Base-by-base conservation (phyloP, 2,329 filamentous ascomycete species). In the Elsinoe batatas region DNA sequence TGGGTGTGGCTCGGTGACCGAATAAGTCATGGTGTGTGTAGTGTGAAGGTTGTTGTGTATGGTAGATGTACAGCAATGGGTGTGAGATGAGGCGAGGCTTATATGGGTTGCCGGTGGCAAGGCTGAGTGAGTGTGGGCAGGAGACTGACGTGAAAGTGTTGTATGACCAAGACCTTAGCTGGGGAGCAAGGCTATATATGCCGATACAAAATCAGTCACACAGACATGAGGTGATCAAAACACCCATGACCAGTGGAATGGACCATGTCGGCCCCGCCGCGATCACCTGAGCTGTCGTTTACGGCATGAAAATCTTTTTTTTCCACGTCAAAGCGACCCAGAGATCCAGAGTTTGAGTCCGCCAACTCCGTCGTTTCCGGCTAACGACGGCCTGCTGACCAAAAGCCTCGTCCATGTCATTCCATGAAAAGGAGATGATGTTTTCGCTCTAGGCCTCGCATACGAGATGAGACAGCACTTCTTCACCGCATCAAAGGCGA, bases 1-100 rank as follows among this genome's bases (percentile, higher is more conserved):
- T 17, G 80, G 81, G 69, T 83, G 80, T 60, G 81, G 80, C 66
- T 84, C 80, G 67, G 78, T 74, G 65, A 83, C 75, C 64, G 73
- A 74, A 73, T 79, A 81, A 63, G 71, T 61, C 65, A 68, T 69
- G 58, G 50, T 60, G 51, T 51, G 46, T 53, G 38, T 36, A 49
- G 46, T 44, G 36, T n/a, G n/a, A n/a, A n/a, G n/a, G n/a, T n/a
- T n/a, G n/a, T n/a, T n/a, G n/a, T n/a, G n/a, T n/a, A n/a, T n/a
- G n/a, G n/a, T n/a, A n/a, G n/a, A n/a, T n/a, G n/a, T n/a, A n/a
- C n/a, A n/a, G n/a, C n/a, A n/a, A n/a, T n/a, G n/a, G n/a, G n/a
- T n/a, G n/a, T n/a, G n/a, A n/a, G n/a, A n/a, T n/a, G n/a, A n/a
- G 15, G 13, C 5, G 26, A n/a, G 51, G 13, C 35, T 18, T 13